phyloP scores from a whole-genome alignment of 164 flowering plant species.

The Platanus orientalis region DNA sequence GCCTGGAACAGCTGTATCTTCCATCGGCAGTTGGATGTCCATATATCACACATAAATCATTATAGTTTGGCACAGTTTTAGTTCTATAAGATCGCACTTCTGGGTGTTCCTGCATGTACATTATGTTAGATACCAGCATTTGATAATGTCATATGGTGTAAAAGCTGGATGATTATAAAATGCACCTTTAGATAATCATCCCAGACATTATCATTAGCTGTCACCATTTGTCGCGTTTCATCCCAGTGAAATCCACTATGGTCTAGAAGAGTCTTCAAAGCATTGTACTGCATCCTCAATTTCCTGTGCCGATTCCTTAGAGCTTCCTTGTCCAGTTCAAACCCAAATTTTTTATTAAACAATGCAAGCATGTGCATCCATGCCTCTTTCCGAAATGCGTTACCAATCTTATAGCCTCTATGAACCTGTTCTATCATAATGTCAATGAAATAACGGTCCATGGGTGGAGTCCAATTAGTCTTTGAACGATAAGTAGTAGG shows the following conservation, averaged over 20 bases:
- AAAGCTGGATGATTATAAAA: background rate
- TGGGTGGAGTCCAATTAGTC: background rate
- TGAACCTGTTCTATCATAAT: background rate
- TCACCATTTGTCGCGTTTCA: constrained; percentile 1
- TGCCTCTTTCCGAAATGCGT: background rate
- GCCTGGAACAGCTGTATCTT: background rate
- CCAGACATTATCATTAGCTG: background rate
- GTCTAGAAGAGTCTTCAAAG: background rate
- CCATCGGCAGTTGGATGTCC: background rate
- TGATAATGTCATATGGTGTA: background rate
- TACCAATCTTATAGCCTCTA: background rate
- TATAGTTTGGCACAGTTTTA: background rate
- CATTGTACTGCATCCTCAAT: constrained; percentile 4
- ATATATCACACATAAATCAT: background rate
- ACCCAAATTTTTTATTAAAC: constrained; percentile 4
- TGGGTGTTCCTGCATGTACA: background rate
- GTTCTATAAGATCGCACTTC: background rate
- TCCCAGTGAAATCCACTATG: background rate
- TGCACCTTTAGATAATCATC: constrained; percentile 4
- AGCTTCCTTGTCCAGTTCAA: background rate
- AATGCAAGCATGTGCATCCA: background rate
- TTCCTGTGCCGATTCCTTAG: background rate
- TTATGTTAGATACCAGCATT: background rate
- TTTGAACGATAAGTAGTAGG: background rate
- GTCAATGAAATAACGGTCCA: background rate